Conservation (phyloP, 306 rosid species). For the Coriaria nepalensis region DNA sequence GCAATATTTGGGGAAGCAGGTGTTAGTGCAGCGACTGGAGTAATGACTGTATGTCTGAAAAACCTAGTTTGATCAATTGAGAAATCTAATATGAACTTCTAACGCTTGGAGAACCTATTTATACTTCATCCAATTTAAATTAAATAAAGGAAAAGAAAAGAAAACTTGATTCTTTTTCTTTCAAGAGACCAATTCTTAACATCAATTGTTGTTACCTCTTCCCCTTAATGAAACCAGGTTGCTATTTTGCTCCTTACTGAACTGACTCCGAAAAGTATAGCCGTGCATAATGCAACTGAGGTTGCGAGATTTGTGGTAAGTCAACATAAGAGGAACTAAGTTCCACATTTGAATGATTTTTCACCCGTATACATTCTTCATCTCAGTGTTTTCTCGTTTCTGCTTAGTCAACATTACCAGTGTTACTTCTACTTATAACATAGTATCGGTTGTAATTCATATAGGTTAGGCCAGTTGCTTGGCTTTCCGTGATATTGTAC, state of each 20-base stretch:
- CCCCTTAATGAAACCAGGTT: slow-evolving; percentile 44
- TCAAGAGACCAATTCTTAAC: slow-evolving; percentile 1
- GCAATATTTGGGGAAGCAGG: slow-evolving; percentile 97
- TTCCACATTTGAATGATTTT: not conserved
- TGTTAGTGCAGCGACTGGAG: slow-evolving; percentile 98
- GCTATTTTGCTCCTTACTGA: slow-evolving; percentile 97
- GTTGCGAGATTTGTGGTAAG: slow-evolving; percentile 98
- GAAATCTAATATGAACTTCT: slow-evolving; percentile 5
- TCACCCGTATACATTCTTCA: slow-evolving; percentile 9
- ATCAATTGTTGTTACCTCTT: slow-evolving; percentile 3
- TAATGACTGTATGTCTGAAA: slow-evolving; percentile 78
- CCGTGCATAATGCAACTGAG: slow-evolving; percentile 93
- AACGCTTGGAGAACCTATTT: not conserved
- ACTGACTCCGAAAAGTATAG: slow-evolving; percentile 95
- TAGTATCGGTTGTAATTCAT: slow-evolving; percentile 22
- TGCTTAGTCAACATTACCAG: slow-evolving; percentile 9
- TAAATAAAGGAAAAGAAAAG: too few relatives aligned
- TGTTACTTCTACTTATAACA: slow-evolving; percentile 15
- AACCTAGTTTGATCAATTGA: slow-evolving; percentile 12
- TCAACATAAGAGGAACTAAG: slow-evolving; percentile 2
- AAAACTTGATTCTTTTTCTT: not conserved
- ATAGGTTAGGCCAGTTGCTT: slow-evolving; percentile 99
- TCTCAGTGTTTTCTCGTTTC: slow-evolving; percentile 5
- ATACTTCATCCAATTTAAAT: too few relatives aligned
- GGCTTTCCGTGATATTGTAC: slow-evolving; percentile 88